phyloP scores from a whole-genome alignment of 768 basidiomycete species.

The Stropharia rugosoannulata region DNA sequence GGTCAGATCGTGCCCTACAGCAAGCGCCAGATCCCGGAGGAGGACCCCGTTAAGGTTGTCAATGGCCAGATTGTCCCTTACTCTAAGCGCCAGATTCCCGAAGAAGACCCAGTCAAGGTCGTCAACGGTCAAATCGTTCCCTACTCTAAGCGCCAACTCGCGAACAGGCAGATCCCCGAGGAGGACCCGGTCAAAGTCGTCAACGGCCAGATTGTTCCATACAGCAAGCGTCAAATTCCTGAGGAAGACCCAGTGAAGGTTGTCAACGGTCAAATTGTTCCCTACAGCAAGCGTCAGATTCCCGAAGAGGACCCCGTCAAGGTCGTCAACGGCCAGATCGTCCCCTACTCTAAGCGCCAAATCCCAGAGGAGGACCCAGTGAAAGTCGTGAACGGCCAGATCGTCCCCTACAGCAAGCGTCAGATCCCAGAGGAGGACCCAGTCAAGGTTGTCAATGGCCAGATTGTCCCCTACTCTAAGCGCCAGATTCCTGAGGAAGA shows the following conservation, averaged over 20 bases:
- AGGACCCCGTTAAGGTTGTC: conserved; percentile 18
- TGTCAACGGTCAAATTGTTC: conserved; percentile 24
- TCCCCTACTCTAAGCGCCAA: conserved; percentile 35
- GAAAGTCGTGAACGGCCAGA: conserved; percentile 26
- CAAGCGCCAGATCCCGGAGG: conserved; percentile 18
- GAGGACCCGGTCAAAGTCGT: conserved; percentile 21
- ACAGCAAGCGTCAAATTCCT: conserved; percentile 18
- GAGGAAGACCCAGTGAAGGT: conserved; percentile 20
- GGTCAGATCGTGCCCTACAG: conserved; percentile 17
- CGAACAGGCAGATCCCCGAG: conserved; percentile 11
- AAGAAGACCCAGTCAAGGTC: conserved; percentile 9
- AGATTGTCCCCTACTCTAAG: conserved; percentile 22
- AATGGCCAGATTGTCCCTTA: conserved; percentile 18
- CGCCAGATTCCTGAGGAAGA: conserved; percentile 24
- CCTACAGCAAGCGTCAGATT: conserved; percentile 16
- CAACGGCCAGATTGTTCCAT: conserved; percentile 16
- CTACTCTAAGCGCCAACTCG: conserved; percentile 10
- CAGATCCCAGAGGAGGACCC: conserved; percentile 28
- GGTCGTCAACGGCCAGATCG: conserved; percentile 31
- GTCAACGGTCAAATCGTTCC: conserved; percentile 19
- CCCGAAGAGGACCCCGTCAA: conserved; percentile 24
- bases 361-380: conserved; percentile 27
- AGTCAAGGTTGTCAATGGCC: conserved; percentile 24
- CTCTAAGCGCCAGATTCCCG: conserved; percentile 12
- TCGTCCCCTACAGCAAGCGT: conserved; percentile 20